A percentile compares a stretch with the other conserved stretches of the same genome.
phyloP scores from a whole-genome alignment of 345 rosid genomes.

The Hypericum androsaemum region DNA sequence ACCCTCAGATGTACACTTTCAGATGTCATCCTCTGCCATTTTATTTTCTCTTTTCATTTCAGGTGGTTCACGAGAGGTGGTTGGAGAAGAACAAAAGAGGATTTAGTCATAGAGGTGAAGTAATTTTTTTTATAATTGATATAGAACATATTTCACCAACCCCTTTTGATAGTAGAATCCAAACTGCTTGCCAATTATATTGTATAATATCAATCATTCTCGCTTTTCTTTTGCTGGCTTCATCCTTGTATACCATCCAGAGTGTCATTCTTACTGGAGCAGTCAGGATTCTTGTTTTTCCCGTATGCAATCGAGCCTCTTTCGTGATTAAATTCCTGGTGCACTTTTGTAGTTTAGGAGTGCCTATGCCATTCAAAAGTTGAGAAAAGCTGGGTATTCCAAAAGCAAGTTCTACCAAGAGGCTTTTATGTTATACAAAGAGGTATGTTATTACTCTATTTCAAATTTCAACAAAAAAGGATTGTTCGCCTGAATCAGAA shows the following conservation, averaged over 20 bases:
- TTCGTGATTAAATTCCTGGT: not conserved
- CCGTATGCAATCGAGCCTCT: too few species aligned
- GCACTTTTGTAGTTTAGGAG: conserved; percentile 56
- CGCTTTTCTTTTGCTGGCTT: not conserved
- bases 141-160: too few species aligned
- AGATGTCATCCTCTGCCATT: conserved; percentile 5
- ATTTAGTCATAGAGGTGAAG: conserved; percentile 58
- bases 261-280: too few species aligned
- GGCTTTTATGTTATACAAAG: conserved; percentile 64
- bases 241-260: too few species aligned
- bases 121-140: not conserved
- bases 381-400: conserved; percentile 80
- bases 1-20: not conserved
- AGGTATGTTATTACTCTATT: conserved; percentile 34
- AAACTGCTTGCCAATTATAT: too few species aligned
- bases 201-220: not conserved
- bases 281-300: too few species aligned
- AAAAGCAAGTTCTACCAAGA: conserved; percentile 65
- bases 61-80: conserved; percentile 86
- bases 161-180: too few species aligned
- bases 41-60: conserved; percentile 14
- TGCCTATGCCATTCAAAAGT: conserved; percentile 73
- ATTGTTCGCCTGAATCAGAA: too few species aligned
- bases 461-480: not conserved
- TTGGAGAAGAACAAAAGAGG: conserved; percentile 89